Percentiles rank a stretch among this genome's conserved stretches.
These are phyloP conservation scores for Filobasidium uniguttulatum DNA, from an alignment of 1,284 basidiomycete species.

Conservation along the genomic window DNA sequence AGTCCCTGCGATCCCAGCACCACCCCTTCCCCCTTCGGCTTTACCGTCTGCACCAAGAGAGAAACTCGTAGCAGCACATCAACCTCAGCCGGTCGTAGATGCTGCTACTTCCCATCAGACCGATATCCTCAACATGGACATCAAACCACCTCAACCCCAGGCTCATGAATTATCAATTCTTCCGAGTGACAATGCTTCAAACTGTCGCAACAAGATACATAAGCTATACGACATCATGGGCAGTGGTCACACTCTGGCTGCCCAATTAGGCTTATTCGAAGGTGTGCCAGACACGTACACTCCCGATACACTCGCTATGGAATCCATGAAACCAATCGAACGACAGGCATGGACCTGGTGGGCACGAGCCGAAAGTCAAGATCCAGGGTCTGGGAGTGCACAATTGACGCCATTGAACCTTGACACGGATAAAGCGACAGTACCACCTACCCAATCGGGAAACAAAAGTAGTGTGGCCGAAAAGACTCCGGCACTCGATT, in stretches of 20 bases:
- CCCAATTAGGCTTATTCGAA: background rate
- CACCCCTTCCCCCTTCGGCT: no score
- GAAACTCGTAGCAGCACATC: no score
- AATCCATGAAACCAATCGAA: background rate
- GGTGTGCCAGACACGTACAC: background rate
- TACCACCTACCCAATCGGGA: background rate
- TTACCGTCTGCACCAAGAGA: no score
- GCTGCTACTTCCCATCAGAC: no score
- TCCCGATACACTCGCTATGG: background rate
- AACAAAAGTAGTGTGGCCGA: background rate
- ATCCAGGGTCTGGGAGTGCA: background rate
- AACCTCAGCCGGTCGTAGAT: no score
- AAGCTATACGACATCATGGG: background rate
- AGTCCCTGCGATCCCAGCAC: no score
- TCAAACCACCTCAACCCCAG: background rate
- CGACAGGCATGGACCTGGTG: background rate
- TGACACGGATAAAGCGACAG: background rate
- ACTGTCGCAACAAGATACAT: background rate
- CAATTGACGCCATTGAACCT: background rate
- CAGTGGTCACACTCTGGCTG: background rate
- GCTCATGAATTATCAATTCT: background rate
- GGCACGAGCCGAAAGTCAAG: background rate
- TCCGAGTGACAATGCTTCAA: background rate
- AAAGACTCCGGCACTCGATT: background rate
- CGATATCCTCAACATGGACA: background rate